Percentiles rank a stretch among this genome's conserved stretches.
These are phyloP conservation scores for Arctostaphylos glauca DNA, from an alignment of 148 eudicot genomes.

Conservation along the genomic window DNA sequence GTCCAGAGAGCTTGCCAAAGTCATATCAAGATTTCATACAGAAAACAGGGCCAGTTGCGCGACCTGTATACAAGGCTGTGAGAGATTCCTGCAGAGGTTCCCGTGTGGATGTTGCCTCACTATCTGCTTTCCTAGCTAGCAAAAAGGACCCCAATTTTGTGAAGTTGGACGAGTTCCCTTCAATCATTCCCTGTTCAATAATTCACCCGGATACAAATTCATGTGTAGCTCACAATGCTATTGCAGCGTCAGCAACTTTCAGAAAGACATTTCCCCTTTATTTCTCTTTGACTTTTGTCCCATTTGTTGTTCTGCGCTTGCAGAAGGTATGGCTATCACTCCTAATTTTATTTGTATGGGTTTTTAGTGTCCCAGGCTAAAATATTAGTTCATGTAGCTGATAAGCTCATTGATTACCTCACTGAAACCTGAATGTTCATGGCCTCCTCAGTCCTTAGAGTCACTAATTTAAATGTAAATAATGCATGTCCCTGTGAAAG, in stretches of 20 bases:
- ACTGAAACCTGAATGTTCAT: neutral
- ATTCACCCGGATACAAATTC: slow-evolving; percentile 80
- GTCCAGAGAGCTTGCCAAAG: slow-evolving; percentile 97
- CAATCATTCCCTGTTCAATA: slow-evolving; percentile 85
- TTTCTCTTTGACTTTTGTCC: slow-evolving; percentile 94
- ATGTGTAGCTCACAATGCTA: slow-evolving; percentile 69
- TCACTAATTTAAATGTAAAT: neutral
- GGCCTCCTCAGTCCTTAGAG: neutral
- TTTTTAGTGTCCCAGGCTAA: neutral
- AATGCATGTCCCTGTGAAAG: slow-evolving; percentile 3
- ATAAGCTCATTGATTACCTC: neutral
- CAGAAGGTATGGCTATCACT: slow-evolving; percentile 64
- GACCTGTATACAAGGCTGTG: slow-evolving; percentile 92
- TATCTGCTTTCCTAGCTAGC: slow-evolving; percentile 67
- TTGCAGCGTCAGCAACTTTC: slow-evolving; percentile 72
- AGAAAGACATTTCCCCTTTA: slow-evolving; percentile 95
- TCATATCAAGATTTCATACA: slow-evolving; percentile 94
- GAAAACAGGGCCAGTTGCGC: slow-evolving; percentile 96
- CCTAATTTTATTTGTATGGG: slow-evolving; percentile 2
- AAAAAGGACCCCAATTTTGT: slow-evolving; percentile 38
- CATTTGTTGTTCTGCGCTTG: slow-evolving; percentile 83
- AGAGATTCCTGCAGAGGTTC: slow-evolving; percentile 87
- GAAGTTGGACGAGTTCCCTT: slow-evolving; percentile 69
- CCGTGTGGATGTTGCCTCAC: slow-evolving; percentile 70
- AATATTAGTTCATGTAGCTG: neutral